Base-by-base conservation (phyloP, 2,329 filamentous ascomycete species). In the Aciculosporium take region DNA sequence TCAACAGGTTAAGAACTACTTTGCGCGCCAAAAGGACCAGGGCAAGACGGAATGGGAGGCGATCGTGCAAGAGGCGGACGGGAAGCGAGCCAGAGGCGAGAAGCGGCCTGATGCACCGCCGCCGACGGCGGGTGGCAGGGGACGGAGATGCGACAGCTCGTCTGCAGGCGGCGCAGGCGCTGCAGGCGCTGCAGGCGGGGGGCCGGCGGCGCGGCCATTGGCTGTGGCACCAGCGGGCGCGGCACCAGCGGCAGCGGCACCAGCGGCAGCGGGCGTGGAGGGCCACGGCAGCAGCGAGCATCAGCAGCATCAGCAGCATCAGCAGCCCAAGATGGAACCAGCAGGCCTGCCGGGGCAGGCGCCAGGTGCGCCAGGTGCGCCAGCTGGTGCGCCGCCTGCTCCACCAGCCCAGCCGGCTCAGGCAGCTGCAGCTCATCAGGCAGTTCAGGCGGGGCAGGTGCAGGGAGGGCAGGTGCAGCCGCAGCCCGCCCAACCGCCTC, bases 1-100 rank as follows among this genome's bases (percentile, higher is more conserved):
- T n/a, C n/a, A 80, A 49, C 52, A 80, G 76, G 76, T 81, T 20
- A 80, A 81, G 52, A 83, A 83, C 51, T 81, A 79, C 52, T 82
- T 74, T 49, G 67, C 71, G 20, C 69, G 78, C 4, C 73, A 79
- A 51, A 74, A 76, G 52, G 76, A 80, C 48, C 66, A 69, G 46
- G 62, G 64, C 15, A 74, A 74, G 49, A 59, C 63, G 3, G 74
- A 79, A 39, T 81, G 74, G 70, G 74, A 76, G 45, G 58, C 58
- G 5, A 68, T 81, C 44, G 74, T 76, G 1, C 63, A 62, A 39
- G 74, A 79, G 35, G 76, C 79, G 13, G 75, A 82, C 47, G 62
- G 58, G 21, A 76, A 74, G 57, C 66, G 64, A 40, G 48, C 53
- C 7, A 61, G 71, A 40, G 74, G 75, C 35, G 76, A 81, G 57